These are phyloP conservation scores for Paramecium biaurelia DNA, from an alignment of 73 alveolate species.

Conservation along the genomic window DNA sequence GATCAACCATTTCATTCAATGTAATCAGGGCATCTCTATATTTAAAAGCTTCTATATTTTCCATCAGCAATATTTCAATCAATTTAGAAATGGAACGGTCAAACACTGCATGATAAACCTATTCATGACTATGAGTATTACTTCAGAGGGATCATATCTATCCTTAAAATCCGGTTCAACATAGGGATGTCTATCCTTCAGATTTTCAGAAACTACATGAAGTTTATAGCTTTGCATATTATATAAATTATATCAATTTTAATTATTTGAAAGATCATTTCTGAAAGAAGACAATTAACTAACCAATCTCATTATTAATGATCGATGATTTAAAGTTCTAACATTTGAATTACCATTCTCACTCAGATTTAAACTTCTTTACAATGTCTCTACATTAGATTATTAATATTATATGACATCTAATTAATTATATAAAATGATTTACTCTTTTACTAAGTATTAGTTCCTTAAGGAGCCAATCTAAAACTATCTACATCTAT, in stretches of 20 bases:
- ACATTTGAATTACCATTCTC: background rate
- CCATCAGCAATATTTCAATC: slow-evolving; percentile 57
- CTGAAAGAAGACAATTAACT: background rate
- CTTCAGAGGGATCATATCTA: slow-evolving; percentile 64
- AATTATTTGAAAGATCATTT: background rate
- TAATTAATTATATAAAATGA: background rate
- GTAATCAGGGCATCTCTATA: slow-evolving; percentile 63
- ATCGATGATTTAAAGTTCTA: background rate
- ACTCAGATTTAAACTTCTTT: background rate
- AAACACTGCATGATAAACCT: slow-evolving; percentile 67
- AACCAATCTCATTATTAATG: background rate
- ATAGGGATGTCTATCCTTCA: slow-evolving; percentile 66
- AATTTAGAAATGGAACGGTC: slow-evolving; percentile 64
- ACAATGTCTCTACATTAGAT: background rate
- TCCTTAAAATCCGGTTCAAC: slow-evolving; percentile 63
- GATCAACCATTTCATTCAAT: slow-evolving; percentile 65
- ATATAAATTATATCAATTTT: background rate
- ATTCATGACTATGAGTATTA: background rate
- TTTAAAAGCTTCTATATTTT: slow-evolving; percentile 56
- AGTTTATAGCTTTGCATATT: slow-evolving; percentile 58
- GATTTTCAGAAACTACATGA: slow-evolving; percentile 58
- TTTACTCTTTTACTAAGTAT: background rate
- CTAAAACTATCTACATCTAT: background rate
- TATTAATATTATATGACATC: background rate
- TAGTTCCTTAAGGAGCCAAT: background rate